phyloP scores from a whole-genome alignment of 306 rosid genomes.

The Glycyrrhiza uralensis region DNA sequence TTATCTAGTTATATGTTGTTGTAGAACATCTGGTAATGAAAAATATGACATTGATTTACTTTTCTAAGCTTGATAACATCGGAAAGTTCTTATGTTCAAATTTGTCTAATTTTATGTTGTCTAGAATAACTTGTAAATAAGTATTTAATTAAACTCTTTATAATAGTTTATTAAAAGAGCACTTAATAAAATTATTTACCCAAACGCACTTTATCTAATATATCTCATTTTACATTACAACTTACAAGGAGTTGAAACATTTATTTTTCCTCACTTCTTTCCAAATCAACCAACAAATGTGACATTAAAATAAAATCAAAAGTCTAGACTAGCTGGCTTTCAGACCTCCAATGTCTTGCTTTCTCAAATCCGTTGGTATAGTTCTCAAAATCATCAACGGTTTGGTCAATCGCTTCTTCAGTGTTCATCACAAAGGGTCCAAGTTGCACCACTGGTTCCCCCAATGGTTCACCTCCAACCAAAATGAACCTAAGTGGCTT shows the following conservation, averaged over 20 bases:
- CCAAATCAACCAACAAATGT: constrained; percentile 12
- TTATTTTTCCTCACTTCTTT: background rate
- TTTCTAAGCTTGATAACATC: background rate
- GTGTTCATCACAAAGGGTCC: constrained; percentile 99
- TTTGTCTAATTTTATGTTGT: background rate
- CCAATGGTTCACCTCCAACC: constrained; percentile 85
- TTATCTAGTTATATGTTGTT: constrained; percentile 1
- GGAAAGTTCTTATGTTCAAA: background rate
- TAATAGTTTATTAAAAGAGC: too few relatives aligned
- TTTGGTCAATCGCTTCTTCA: constrained; percentile 78
- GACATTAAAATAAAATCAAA: constrained; percentile 7
- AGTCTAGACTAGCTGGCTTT: constrained; percentile 42
- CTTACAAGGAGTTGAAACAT: background rate
- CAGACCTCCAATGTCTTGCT: constrained; percentile 87
- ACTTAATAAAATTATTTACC: too few relatives aligned
- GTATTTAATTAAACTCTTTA: too few relatives aligned
- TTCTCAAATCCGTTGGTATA: constrained; percentile 87
- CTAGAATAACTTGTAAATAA: too few relatives aligned
- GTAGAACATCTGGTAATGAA: constrained; percentile 19
- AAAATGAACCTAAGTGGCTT: constrained; percentile 68
- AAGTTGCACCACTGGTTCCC: constrained; percentile 71
- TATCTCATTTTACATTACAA: background rate
- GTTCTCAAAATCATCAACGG: constrained; percentile 85
- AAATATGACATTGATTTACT: background rate
- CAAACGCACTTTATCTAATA: too few relatives aligned